Evolutionary conservation across 305 asterid species (phyloP).

Genomic region (Fraxinus ornus): DNA sequence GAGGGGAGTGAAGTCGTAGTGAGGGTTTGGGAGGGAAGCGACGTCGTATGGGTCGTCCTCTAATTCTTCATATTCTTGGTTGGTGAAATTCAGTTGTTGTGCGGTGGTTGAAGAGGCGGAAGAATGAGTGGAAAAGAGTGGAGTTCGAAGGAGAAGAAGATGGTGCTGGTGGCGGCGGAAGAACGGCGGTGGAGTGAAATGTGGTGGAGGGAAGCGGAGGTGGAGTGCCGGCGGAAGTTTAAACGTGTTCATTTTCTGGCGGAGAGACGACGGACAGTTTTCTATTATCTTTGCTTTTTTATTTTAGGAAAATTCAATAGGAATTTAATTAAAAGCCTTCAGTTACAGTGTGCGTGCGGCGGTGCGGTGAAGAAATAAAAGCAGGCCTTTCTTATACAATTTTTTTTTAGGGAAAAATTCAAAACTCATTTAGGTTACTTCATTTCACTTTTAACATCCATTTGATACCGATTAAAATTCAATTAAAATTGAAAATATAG

Average conservation of each 20-base stretch:
- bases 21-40: conserved; percentile 45
- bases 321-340: too few species aligned
- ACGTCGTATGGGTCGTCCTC: conserved; percentile 43
- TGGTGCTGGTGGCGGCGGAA: conserved; percentile 29
- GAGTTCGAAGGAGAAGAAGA: conserved; percentile 10
- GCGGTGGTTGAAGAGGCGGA: conserved; percentile 37
- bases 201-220: conserved; percentile 44
- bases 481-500: too few species aligned
- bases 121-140: conserved; percentile 13
- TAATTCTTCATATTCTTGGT: conserved; percentile 22
- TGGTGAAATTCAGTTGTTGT: conserved; percentile 29
- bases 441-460: too few species aligned
- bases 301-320: neutral
- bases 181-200: conserved; percentile 35
- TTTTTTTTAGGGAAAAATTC: too few species aligned
- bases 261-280: conserved; percentile 25
- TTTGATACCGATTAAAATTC: too few species aligned
- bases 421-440: too few species aligned
- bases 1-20: conserved; percentile 78
- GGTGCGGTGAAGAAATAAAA: too few species aligned
- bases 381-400: too few species aligned
- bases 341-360: too few species aligned
- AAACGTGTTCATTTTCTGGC: conserved; percentile 51
- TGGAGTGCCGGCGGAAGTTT: conserved; percentile 51
- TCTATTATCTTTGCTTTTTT: conserved; percentile 8